A percentile compares a stretch with the other conserved stretches of the same genome.
These are phyloP conservation scores for Aegilops sharonensis DNA, from an alignment of 176 grass and related monocot genomes.

Conservation along the genomic window DNA sequence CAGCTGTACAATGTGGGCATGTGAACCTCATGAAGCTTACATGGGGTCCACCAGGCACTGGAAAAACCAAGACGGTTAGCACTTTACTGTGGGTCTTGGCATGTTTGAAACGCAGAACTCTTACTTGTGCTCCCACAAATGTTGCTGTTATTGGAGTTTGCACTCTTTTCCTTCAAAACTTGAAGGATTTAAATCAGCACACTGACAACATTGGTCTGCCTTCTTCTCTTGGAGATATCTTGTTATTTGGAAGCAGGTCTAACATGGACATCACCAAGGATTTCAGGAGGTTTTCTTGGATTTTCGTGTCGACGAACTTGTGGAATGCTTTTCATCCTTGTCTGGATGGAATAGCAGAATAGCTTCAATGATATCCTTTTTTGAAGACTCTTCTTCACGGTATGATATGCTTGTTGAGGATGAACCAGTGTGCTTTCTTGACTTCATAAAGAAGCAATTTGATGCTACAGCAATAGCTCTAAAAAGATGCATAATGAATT, in stretches of 20 bases:
- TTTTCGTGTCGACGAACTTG: slow-evolving; percentile 48
- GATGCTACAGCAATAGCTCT: slow-evolving; percentile 20
- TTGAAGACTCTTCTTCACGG: slow-evolving; percentile 42
- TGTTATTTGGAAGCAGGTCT: slow-evolving; percentile 60
- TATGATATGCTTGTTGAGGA: slow-evolving; percentile 50
- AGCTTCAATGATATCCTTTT: slow-evolving; percentile 47
- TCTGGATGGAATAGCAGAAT: slow-evolving; percentile 46
- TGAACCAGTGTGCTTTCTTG: slow-evolving; percentile 25
- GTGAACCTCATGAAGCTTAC: slow-evolving; percentile 55
- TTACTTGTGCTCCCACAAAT: slow-evolving; percentile 80
- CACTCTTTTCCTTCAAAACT: slow-evolving; percentile 40
- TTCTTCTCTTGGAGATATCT: slow-evolving; percentile 49
- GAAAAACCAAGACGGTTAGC: slow-evolving; percentile 69
- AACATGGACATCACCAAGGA: slow-evolving; percentile 60
- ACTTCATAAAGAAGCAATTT: slow-evolving; percentile 59
- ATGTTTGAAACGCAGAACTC: slow-evolving; percentile 54
- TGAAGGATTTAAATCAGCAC: slow-evolving; percentile 32
- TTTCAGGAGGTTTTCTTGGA: slow-evolving; percentile 79
- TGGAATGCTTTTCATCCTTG: slow-evolving; percentile 51
- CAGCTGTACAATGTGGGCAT: slow-evolving; percentile 37
- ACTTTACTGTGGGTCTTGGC: slow-evolving; percentile 53
- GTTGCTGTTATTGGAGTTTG: slow-evolving; percentile 68
- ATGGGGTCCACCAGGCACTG: slow-evolving; percentile 87
- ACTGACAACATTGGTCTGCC: slow-evolving; percentile 3
- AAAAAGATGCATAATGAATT: slow-evolving; percentile 41